A percentile compares a stretch with the other conserved stretches of the same genome.
These are phyloP conservation scores for Cryptosporidium xiaoi DNA, from an alignment of 169 alveolate genomes.

Conservation along the genomic window DNA sequence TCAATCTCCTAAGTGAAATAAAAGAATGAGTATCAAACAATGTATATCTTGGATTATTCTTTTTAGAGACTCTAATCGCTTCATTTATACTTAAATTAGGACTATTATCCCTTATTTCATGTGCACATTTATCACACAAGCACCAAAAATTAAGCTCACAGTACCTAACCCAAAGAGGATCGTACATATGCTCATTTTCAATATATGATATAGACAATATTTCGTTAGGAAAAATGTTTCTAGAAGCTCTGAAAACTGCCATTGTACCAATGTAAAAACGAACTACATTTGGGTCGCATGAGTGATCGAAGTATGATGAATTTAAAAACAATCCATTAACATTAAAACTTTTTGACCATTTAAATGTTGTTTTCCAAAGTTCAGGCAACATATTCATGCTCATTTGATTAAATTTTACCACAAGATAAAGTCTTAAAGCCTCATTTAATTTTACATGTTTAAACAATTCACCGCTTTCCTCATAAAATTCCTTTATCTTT, in stretches of 20 bases:
- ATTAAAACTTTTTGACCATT: constrained; percentile 36
- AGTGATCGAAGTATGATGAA: constrained; percentile 55
- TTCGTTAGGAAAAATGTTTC: constrained; percentile 6
- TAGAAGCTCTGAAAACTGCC: constrained; percentile 42
- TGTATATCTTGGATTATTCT: constrained; percentile 17
- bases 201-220: constrained; percentile 44
- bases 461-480: background rate
- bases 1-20: background rate
- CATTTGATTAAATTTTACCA: constrained; percentile 62
- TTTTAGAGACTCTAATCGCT: constrained; percentile 4
- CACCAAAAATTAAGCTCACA: constrained; percentile 60
- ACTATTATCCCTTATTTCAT: background rate
- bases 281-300: constrained; percentile 68
- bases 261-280: constrained; percentile 53
- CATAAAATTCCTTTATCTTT: background rate
- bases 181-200: constrained; percentile 50
- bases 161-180: constrained; percentile 58
- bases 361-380: constrained; percentile 46
- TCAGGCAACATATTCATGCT: constrained; percentile 33
- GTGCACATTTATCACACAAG: constrained; percentile 12
- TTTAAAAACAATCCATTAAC: constrained; percentile 14
- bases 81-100: background rate
- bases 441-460: constrained; percentile 5
- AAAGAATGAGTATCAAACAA: background rate
- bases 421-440: constrained; percentile 50